Evolutionary conservation across 345 rosid genomes (phyloP).

Genomic region (Salix arbutifolia): DNA sequence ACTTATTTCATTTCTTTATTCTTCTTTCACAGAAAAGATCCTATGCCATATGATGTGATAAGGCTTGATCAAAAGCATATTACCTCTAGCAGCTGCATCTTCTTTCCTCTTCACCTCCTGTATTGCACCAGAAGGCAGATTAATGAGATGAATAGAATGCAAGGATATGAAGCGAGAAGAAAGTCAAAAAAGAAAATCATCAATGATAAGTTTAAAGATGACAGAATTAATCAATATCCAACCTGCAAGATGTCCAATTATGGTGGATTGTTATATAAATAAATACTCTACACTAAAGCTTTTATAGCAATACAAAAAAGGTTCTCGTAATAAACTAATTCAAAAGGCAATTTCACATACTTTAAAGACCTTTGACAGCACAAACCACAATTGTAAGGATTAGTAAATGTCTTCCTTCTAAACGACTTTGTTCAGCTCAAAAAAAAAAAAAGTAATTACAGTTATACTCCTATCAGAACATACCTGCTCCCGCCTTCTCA

Average conservation of each 20-base stretch:
- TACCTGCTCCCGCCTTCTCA: constrained; percentile 32
- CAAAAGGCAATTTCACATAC: background rate
- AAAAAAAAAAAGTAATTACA: background rate
- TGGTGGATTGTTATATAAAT: background rate
- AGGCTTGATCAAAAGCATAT: background rate
- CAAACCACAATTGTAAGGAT: background rate
- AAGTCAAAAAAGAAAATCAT: background rate
- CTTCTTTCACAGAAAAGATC: background rate
- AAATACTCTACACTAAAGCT: background rate
- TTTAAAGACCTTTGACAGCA: background rate
- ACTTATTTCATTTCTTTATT: background rate
- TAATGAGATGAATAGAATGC: background rate
- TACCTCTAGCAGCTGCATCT: constrained; percentile 36
- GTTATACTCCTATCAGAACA: background rate
- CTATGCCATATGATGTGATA: background rate
- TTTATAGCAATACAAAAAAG: background rate
- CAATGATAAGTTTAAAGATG: background rate
- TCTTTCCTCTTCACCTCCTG: constrained; percentile 30
- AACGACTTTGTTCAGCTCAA: background rate
- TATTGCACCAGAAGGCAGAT: constrained; percentile 4
- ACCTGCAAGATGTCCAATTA: background rate
- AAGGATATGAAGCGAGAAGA: background rate
- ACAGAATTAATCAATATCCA: background rate
- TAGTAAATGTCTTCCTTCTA: background rate
- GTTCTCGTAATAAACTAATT: background rate